Evolutionary conservation across 2,329 filamentous ascomycete species (phyloP).

Genomic region (Phialophora verrucosa): DNA sequence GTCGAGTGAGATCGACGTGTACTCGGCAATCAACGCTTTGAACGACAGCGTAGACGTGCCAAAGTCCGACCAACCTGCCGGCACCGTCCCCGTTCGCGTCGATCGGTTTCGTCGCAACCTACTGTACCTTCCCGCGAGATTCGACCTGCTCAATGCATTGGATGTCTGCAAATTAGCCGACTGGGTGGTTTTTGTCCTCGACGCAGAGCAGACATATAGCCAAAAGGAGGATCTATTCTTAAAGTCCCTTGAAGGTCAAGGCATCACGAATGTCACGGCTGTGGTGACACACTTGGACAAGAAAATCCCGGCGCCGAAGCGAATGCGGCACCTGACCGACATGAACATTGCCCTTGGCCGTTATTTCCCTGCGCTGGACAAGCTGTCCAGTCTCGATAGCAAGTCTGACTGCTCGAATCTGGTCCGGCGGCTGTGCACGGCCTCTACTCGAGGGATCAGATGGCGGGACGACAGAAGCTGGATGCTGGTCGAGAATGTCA

Average conservation of each 20-base stretch:
- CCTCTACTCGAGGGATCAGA: slow-evolving; percentile 87
- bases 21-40: slow-evolving; percentile 70
- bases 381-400: slow-evolving; percentile 84
- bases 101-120: slow-evolving; percentile 95
- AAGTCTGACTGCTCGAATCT: slow-evolving; percentile 90
- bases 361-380: slow-evolving; percentile 91
- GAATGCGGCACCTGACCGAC: slow-evolving; percentile 75
- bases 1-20: slow-evolving; percentile 72
- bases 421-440: slow-evolving; percentile 88
- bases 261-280: slow-evolving; percentile 89
- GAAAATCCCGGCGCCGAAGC: slow-evolving; percentile 79
- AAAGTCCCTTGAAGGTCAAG: slow-evolving; percentile 87
- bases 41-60: slow-evolving; percentile 82
- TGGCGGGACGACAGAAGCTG: slow-evolving; percentile 97
- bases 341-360: slow-evolving; percentile 92
- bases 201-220: slow-evolving; percentile 82
- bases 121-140: slow-evolving; percentile 77
- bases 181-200: slow-evolving; percentile 86
- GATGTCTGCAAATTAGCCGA: slow-evolving; percentile 89
- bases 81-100: slow-evolving; percentile 69
- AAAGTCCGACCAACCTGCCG: slow-evolving; percentile 64
- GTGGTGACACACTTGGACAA: slow-evolving; percentile 79
- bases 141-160: slow-evolving; percentile 76
- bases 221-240: slow-evolving; percentile 82
- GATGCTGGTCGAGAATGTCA: slow-evolving; percentile 85